Evolutionary conservation across 2,329 filamentous ascomycete species (phyloP), one percentile per base, ranked within the genome.

Genomic region (Amauroascus niger): DNA sequence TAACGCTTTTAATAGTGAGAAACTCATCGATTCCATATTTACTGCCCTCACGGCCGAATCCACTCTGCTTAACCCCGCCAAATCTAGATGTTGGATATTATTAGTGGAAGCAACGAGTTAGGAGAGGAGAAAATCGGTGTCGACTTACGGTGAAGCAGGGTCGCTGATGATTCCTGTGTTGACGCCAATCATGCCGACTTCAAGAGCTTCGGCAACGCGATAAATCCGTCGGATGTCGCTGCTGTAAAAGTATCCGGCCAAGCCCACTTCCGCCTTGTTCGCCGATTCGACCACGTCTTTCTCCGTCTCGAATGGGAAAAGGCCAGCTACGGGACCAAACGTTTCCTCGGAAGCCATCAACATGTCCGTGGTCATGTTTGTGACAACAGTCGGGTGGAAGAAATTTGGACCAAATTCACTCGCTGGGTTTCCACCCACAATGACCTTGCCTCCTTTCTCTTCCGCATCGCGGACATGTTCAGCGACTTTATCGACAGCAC

Each of bases 231-330:
- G 75, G 4, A 83, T 63, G 59, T 83, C 79, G 44, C 70, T 74
- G 58, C 77, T 89, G 76, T 88, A 97, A 75, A 98, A 95, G 74
- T 97, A 97, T 0, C 88, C 91, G 0, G 91, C 93, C 33, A 98
- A 77, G 1, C 93, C 93, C 35, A 97, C 90, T 50, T 91, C 83
- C 1, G 87, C 77, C 40, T 74, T 71, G 70, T 98, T 98, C 3
- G 93, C 91, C 60, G 91, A 72, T 58, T 79, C 76, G 28, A 97
- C 82, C 4, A 95, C 93, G 64, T 97, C 90, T 51, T 86, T 83
- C 71, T 97, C 93, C 0, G 84, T 88, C 45, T 87, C 80, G 66
- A 97, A 98, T 47, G 83, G 79, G 75, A 96, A 96, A 13, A 97
- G 71, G 0, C 87, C 91, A 0, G 90, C 91, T 0, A 97, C 86